Percentiles rank a stretch among this genome's conserved stretches.
These are phyloP conservation scores for Arthroderma sp. DNA, from an alignment of 2,329 filamentous ascomycete genomes.

Conservation along the genomic window DNA sequence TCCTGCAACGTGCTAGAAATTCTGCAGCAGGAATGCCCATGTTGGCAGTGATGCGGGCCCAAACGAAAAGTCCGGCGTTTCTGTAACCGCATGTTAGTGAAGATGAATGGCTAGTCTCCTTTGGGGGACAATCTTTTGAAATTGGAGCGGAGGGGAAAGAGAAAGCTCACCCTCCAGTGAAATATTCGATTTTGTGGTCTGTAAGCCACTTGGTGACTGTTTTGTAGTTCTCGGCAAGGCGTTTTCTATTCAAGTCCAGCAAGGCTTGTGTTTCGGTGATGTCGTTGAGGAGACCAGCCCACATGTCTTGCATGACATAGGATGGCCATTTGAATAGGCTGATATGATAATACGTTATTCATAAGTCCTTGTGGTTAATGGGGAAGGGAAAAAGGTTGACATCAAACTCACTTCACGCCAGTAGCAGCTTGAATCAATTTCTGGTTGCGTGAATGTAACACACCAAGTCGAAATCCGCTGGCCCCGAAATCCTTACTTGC, in stretches of 20 bases:
- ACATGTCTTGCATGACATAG: neutral
- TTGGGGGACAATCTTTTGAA: too few relatives aligned
- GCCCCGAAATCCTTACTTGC: conserved; percentile 43
- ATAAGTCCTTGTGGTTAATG: neutral
- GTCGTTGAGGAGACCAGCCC: neutral
- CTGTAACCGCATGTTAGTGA: neutral
- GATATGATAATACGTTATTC: neutral
- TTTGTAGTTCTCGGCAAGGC: neutral
- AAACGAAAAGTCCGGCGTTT: neutral
- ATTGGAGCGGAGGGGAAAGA: too few relatives aligned
- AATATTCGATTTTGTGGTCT: neutral
- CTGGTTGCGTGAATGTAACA: conserved; percentile 4
- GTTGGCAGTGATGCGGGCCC: neutral
- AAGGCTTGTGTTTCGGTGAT: neutral
- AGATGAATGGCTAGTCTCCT: neutral
- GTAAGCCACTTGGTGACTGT: neutral
- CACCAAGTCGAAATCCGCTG: conserved; percentile 42
- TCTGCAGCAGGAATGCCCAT: neutral
- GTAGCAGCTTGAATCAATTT: neutral
- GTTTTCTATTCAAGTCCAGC: neutral
- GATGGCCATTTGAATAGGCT: neutral
- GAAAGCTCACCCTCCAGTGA: neutral
- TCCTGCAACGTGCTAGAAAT: neutral
- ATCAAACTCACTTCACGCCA: neutral
- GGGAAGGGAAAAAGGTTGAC: neutral